Conservation (phyloP, 306 rosid genomes). For the Acmispon strigosus region DNA sequence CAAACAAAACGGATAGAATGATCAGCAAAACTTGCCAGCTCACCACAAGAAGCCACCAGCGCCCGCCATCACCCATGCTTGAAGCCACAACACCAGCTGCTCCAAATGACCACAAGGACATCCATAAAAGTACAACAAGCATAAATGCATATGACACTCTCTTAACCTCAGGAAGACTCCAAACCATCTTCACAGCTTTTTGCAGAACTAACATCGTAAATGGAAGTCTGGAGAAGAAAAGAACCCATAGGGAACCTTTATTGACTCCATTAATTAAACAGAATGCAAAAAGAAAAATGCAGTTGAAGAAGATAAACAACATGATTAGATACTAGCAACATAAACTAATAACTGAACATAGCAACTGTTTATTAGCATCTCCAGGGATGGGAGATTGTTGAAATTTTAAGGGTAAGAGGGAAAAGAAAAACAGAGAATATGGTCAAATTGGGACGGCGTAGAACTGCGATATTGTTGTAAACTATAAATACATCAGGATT, state of each 20-base stretch:
- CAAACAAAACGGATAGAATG: constrained; percentile 30
- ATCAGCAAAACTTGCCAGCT: constrained; percentile 94
- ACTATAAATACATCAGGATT: neutral
- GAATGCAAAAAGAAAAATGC: neutral
- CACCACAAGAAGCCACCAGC: constrained; percentile 99
- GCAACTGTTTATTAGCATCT: neutral
- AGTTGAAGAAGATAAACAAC: neutral
- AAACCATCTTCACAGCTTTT: constrained; percentile 91
- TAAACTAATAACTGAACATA: neutral
- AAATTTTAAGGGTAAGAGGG: constrained; percentile 1
- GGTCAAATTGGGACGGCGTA: neutral
- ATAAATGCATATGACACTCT: constrained; percentile 79
- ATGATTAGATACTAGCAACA: neutral
- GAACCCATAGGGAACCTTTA: constrained; percentile 14
- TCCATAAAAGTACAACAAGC: constrained; percentile 85
- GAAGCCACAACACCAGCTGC: constrained; percentile 98
- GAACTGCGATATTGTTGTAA: neutral
- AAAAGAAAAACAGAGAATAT: neutral
- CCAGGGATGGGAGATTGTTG: neutral
- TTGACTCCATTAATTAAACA: neutral
- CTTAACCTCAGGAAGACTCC: constrained; percentile 77
- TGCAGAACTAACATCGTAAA: constrained; percentile 88
- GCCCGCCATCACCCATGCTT: constrained; percentile 73
- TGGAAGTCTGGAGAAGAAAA: constrained; percentile 63
- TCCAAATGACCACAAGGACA: constrained; percentile 93